Percentiles rank a stretch among this genome's conserved stretches.
Evolutionary conservation across 441 rosid species (phyloP).

Genomic region (Croton setiger): DNA sequence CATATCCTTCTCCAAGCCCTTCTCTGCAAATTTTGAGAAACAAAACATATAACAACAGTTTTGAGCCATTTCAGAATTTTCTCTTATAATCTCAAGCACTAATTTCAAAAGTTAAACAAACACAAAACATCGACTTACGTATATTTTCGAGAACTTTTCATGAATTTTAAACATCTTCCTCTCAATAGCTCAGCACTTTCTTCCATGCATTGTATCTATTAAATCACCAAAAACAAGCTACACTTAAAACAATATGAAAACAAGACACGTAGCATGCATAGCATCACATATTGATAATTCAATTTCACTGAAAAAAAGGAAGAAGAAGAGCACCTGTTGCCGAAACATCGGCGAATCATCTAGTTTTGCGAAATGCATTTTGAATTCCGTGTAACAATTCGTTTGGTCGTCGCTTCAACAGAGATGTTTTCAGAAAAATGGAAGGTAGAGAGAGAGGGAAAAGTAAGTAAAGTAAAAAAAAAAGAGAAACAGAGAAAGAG

Average conservation of each 20-base stretch:
- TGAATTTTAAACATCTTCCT: conserved; percentile 86
- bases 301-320: conserved; percentile 15
- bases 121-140: conserved; percentile 48
- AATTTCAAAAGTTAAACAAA: too few species aligned
- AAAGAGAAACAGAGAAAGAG: not conserved
- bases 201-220: conserved; percentile 81
- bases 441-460: conserved; percentile 10
- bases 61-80: too few species aligned
- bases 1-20: conserved; percentile 96
- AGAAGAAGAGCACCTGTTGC: conserved; percentile 66
- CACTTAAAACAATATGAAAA: not conserved
- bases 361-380: conserved; percentile 91
- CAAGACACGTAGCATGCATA: too few species aligned
- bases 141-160: conserved; percentile 95
- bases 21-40: conserved; percentile 52
- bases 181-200: conserved; percentile 79
- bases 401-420: not conserved
- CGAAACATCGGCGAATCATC: conserved; percentile 99
- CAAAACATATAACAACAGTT: not conserved
- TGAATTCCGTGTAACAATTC: not conserved
- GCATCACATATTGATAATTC: not conserved
- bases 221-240: not conserved
- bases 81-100: too few species aligned
- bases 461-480: not conserved
- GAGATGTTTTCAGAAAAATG: not conserved